Percentiles rank a stretch among this genome's conserved stretches.
phyloP scores from a whole-genome alignment of 306 rosid genomes.

The Dryas alaskensis region DNA sequence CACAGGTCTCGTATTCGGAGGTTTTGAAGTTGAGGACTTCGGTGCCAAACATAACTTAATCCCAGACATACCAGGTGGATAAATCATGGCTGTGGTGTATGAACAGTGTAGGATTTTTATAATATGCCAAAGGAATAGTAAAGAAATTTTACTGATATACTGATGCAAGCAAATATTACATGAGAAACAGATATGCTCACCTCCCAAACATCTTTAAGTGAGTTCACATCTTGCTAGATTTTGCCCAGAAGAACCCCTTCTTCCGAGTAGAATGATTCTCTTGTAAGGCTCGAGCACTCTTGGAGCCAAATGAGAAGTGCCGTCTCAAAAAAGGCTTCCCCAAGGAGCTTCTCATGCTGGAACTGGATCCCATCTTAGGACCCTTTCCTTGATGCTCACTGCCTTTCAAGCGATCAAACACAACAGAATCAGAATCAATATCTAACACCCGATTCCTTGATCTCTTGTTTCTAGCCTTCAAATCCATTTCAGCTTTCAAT shows the following conservation, averaged over 20 bases:
- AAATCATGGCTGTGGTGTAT: neutral
- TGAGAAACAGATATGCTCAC: slow-evolving; percentile 36
- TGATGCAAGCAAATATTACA: slow-evolving; percentile 20
- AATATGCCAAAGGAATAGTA: slow-evolving; percentile 17
- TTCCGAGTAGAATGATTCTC: slow-evolving; percentile 56
- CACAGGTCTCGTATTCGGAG: slow-evolving; percentile 5
- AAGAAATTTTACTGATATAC: slow-evolving; percentile 17
- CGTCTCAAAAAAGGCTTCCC: slow-evolving; percentile 75
- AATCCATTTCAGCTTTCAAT: slow-evolving; percentile 68
- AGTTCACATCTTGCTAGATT: slow-evolving; percentile 61
- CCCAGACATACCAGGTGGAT: slow-evolving; percentile 1
- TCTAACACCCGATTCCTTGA: slow-evolving; percentile 60
- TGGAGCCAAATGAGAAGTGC: slow-evolving; percentile 85
- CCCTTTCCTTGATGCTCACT: slow-evolving; percentile 45
- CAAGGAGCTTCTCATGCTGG: slow-evolving; percentile 56
- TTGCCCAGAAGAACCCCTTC: slow-evolving; percentile 95
- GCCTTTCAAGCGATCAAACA: slow-evolving; percentile 46
- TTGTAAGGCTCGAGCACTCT: slow-evolving; percentile 48
- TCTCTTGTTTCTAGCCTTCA: slow-evolving; percentile 60
- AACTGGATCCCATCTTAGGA: slow-evolving; percentile 54
- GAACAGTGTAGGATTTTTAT: neutral
- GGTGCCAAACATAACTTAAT: slow-evolving; percentile 24
- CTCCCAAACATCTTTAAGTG: slow-evolving; percentile 37
- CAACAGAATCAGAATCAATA: slow-evolving; percentile 50
- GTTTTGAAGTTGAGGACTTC: slow-evolving; percentile 3